phyloP scores from a whole-genome alignment of 768 basidiomycete species.

The Naematelia encephala region DNA sequence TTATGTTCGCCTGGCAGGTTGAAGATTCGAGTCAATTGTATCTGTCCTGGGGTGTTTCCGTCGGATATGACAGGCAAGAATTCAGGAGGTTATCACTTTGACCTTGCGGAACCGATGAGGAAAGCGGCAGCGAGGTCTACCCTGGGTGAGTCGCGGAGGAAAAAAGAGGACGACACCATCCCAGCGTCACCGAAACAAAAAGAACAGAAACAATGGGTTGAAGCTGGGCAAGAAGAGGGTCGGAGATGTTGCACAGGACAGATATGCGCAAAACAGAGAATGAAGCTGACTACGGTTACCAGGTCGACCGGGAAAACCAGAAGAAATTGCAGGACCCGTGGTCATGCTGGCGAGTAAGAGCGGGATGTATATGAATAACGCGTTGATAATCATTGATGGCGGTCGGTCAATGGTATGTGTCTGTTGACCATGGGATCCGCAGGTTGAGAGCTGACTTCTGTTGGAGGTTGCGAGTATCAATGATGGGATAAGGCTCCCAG shows the following conservation, averaged over 20 bases:
- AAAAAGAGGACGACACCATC: no score
- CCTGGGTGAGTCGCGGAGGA: neutral
- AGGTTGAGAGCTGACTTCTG: neutral
- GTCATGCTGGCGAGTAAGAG: constrained; percentile 26
- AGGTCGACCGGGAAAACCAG: constrained; percentile 29
- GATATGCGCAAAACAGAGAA: no score
- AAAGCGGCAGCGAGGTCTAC: constrained; percentile 17
- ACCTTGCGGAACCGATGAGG: constrained; percentile 11
- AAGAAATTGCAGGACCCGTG: constrained; percentile 35
- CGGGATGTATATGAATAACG: constrained; percentile 37
- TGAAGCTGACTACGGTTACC: neutral
- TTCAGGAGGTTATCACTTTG: no score
- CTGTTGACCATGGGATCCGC: no score
- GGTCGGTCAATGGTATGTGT: constrained; percentile 9
- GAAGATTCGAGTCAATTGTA: constrained; percentile 35
- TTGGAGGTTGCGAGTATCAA: neutral
- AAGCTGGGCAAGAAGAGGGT: no score
- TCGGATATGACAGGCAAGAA: constrained; percentile 31
- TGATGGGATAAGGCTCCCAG: neutral
- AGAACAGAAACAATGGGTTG: no score
- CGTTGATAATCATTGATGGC: constrained; percentile 23
- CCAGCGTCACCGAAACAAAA: no score
- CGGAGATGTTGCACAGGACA: no score
- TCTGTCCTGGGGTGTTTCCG: constrained; percentile 36
- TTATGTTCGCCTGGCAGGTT: no score